Percentiles rank a stretch among this genome's conserved stretches.
phyloP scores from a whole-genome alignment of 1,284 basidiomycete species.

The Marasmius tenuissimus region DNA sequence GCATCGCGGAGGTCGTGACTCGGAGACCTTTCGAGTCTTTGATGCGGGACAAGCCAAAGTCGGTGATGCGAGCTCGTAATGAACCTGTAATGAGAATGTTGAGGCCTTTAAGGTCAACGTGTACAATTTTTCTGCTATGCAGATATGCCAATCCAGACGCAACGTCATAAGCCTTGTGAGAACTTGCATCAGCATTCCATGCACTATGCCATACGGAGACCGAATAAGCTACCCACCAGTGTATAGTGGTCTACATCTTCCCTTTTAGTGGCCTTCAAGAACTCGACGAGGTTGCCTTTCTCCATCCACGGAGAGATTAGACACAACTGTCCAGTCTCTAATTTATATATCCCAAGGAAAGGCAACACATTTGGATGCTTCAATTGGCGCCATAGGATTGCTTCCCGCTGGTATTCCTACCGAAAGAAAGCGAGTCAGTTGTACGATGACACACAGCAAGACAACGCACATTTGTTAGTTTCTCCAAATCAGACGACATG shows the following conservation, averaged over 20 bases:
- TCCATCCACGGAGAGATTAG: constrained; percentile 8
- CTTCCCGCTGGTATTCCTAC: background rate
- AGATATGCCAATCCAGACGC: background rate
- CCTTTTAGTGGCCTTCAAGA: background rate
- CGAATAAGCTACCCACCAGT: background rate
- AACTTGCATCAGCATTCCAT: background rate
- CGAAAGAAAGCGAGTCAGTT: background rate
- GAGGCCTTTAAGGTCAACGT: background rate
- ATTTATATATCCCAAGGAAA: constrained; percentile 1
- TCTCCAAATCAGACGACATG: background rate
- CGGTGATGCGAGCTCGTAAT: background rate
- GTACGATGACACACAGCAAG: background rate
- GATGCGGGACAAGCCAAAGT: background rate
- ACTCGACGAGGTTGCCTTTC: constrained; percentile 1
- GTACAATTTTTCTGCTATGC: background rate
- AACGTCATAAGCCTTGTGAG: background rate
- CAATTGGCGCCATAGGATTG: background rate
- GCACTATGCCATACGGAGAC: background rate
- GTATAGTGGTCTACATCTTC: too few relatives aligned
- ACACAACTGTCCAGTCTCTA: constrained; percentile 9
- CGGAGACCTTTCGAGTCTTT: background rate
- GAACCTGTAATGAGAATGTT: background rate
- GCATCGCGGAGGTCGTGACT: background rate
- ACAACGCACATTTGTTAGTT: background rate
- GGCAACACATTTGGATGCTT: constrained; percentile 5